Percentiles rank a stretch among this genome's conserved stretches.
phyloP scores from a whole-genome alignment of 306 rosid genomes.

The Vigna radiata region DNA sequence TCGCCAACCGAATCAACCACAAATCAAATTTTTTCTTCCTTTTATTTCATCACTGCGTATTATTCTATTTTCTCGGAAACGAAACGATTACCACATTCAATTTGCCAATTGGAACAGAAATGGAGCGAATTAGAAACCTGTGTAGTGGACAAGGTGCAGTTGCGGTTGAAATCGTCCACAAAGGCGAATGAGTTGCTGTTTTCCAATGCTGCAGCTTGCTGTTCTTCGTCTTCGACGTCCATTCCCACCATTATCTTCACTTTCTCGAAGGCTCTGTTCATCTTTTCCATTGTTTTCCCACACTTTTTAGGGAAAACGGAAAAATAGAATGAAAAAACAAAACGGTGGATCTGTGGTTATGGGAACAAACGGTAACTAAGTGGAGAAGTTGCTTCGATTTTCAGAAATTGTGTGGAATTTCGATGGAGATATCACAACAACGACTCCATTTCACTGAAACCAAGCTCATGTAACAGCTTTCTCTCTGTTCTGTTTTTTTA shows the following conservation, averaged over 20 bases:
- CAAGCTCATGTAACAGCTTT: background rate
- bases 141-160: conserved; percentile 82
- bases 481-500: background rate
- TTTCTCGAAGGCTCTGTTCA: conserved; percentile 80
- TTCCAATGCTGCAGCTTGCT: conserved; percentile 51
- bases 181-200: conserved; percentile 56
- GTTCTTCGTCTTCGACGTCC: conserved; percentile 76
- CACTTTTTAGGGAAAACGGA: conserved; percentile 48
- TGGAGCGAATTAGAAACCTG: conserved; percentile 58
- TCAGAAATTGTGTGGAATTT: conserved; percentile 29
- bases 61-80: background rate
- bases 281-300: conserved; percentile 67
- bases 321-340: too few relatives aligned
- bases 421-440: conserved; percentile 39
- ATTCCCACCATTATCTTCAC: conserved; percentile 85
- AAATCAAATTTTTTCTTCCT: background rate
- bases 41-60: background rate
- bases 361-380: background rate
- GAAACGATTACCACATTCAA: conserved; percentile 10
- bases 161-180: conserved; percentile 85
- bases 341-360: conserved; percentile 46
- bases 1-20: conserved; percentile 13
- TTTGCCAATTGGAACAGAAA: background rate
- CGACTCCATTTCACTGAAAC: conserved; percentile 39
- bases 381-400: conserved; percentile 37